phyloP scores from a whole-genome alignment of 2,329 filamentous ascomycete species.

The Drechmeria coniospora region DNA sequence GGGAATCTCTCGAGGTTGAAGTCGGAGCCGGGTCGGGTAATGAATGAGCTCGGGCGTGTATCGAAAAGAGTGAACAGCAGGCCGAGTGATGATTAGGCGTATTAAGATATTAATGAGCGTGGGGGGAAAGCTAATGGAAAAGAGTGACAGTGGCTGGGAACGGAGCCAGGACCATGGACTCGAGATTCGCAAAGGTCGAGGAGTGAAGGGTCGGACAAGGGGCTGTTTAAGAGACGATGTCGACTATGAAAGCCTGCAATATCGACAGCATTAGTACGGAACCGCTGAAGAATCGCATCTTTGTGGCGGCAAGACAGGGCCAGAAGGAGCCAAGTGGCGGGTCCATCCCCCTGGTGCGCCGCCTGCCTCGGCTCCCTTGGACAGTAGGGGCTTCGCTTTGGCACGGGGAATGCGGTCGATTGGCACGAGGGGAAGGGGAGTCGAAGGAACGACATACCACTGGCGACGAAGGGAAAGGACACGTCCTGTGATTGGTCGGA shows the following conservation, averaged over 20 bases:
- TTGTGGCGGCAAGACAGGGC: conserved; percentile 9
- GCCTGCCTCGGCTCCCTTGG: conserved; percentile 17
- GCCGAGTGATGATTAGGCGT: conserved; percentile 26
- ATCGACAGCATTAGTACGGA: conserved; percentile 16
- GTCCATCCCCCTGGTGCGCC: conserved; percentile 6
- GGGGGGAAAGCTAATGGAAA: conserved; percentile 33
- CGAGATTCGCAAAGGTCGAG: conserved; percentile 13
- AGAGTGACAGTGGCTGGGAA: conserved; percentile 41
- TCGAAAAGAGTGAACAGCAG: conserved; percentile 22
- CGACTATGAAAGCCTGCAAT: conserved; percentile 27
- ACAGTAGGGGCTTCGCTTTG: conserved; percentile 11
- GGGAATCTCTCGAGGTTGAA: conserved; percentile 33
- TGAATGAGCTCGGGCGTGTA: conserved; percentile 14
- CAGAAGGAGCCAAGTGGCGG: conserved; percentile 3
- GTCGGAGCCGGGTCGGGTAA: conserved; percentile 20
- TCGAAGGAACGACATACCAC: conserved; percentile 33
- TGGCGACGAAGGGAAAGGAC: conserved; percentile 27
- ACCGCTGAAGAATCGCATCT: conserved; percentile 10
- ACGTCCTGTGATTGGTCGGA: conserved; percentile 35
- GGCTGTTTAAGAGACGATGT: conserved; percentile 30
- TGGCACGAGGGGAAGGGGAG: conserved; percentile 7
- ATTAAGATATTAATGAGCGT: conserved; percentile 47
- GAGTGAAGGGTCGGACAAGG: conserved; percentile 26
- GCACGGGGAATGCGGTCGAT: conserved; percentile 12
- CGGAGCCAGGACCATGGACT: conserved; percentile 28